Base-by-base conservation (phyloP, 768 basidiomycete genomes). In the Serendipita sp. region DNA sequence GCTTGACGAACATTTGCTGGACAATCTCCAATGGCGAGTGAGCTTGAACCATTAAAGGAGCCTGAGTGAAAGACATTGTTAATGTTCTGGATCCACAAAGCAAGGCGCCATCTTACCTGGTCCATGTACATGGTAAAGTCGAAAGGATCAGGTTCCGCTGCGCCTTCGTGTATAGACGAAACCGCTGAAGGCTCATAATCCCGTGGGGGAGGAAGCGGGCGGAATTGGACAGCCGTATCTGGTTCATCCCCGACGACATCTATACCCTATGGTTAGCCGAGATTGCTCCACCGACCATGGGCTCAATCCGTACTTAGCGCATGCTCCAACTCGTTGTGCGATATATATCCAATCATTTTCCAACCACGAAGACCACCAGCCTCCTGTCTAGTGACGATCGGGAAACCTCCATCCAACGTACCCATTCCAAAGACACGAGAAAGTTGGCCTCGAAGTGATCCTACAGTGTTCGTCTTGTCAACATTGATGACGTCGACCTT, bases 91-190 rank as follows among this genome's bases (percentile, higher is more conserved):
- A 47, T 64, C 32, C 8, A 47, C 46, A n/a, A 65, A 66, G 41
- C 37, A 46, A 60, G 8, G 63, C 16, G 58, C 2, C 63, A 35
- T 3, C 2, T 66, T 54, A 89, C 91, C 77, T 91, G 83, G 72
- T 96, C 91, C 83, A 95, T 93, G 72, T 92, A 97, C 28, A 84
- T 78, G 65, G 86, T 88, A 68, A 93, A 90, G 71, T 95, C 89
- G 70, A 84, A 85, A 7, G 81, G 80, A 71, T 90, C 86, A 32
- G 72, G 64, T 3, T 70, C 71, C 32, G 64, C 48, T 24, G 74
- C 71, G 5, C 65, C 66, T 3, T 69, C 64, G 63, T 63, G 64
- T 5, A 70, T 35, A 34, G 69, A 69, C 45, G 67, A 66, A 24
- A 68, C 37, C 1, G 24, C 24, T n/a, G 68, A 65, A 1, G 63